Evolutionary conservation across 495 filamentous ascomycete species (phyloP).

Genomic region (Pyrenula aspistea): DNA sequence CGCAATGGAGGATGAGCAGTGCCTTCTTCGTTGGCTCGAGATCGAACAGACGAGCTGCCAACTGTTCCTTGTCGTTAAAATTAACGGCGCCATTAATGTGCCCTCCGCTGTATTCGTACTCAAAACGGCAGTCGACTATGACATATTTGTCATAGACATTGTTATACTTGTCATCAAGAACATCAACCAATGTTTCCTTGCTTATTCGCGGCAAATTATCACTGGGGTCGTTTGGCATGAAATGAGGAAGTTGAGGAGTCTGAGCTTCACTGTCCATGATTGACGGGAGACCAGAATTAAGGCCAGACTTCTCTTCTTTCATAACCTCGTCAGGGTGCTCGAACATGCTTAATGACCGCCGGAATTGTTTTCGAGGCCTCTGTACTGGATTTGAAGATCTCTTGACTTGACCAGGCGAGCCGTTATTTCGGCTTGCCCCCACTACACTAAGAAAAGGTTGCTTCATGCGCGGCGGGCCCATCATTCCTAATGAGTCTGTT

Average conservation of each 20-base stretch:
- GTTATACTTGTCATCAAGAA: conserved; percentile 79
- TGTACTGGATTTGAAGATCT: conserved; percentile 58
- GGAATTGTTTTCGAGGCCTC: conserved; percentile 76
- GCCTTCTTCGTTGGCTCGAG: conserved; percentile 51
- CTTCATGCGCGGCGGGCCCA: conserved; percentile 45
- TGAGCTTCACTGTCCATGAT: conserved; percentile 71
- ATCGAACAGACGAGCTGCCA: conserved; percentile 68
- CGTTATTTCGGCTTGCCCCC: conserved; percentile 40
- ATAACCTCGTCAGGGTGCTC: conserved; percentile 82
- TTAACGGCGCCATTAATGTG: conserved; percentile 90
- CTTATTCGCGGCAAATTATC: conserved; percentile 82
- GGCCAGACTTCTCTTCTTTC: conserved; percentile 48
- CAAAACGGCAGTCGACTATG: conserved; percentile 93
- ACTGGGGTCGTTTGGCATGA: conserved; percentile 65
- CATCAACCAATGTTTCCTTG: conserved; percentile 60
- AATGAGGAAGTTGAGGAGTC: conserved; percentile 68
- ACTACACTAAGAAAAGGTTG: conserved; percentile 39
- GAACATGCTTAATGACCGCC: conserved; percentile 94
- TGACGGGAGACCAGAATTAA: conserved; percentile 45
- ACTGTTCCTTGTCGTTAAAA: conserved; percentile 84
- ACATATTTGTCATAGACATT: conserved; percentile 62
- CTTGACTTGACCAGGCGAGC: conserved; percentile 56
- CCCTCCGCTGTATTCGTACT: conserved; percentile 96
- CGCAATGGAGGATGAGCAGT: conserved; percentile 88
- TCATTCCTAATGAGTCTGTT: conserved; percentile 21